These are phyloP conservation scores for Raddia distichophylla DNA, from an alignment of 176 grass and related monocot genomes.

Conservation along the genomic window DNA sequence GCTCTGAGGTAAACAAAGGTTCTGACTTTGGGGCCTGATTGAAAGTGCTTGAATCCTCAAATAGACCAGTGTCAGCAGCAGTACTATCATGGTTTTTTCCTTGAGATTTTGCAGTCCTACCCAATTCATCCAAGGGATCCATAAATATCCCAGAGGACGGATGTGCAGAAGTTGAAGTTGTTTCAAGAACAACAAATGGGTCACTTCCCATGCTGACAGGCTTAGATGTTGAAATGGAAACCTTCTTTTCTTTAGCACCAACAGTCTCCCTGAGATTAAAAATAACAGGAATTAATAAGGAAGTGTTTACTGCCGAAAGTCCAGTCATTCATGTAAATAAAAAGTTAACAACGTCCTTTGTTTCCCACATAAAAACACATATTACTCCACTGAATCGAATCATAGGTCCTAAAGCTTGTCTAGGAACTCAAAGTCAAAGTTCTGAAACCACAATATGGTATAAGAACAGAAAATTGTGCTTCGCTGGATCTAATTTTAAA, in stretches of 20 bases:
- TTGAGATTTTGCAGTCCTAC: constrained; percentile 51
- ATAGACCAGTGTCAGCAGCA: constrained; percentile 45
- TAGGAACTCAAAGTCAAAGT: constrained; percentile 7
- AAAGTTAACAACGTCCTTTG: neutral
- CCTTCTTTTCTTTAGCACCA: constrained; percentile 56
- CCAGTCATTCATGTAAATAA: constrained; percentile 5
- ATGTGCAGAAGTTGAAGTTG: constrained; percentile 56
- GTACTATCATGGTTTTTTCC: constrained; percentile 42
- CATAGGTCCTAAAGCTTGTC: constrained; percentile 4
- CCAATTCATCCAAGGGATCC: constrained; percentile 64
- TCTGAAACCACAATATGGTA: constrained; percentile 1
- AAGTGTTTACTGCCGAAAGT: neutral
- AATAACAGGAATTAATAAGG: neutral
- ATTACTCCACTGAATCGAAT: constrained; percentile 5
- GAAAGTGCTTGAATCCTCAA: constrained; percentile 60
- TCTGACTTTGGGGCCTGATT: constrained; percentile 55
- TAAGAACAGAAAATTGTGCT: neutral
- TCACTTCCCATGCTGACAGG: constrained; percentile 52
- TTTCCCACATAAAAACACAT: neutral
- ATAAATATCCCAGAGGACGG: constrained; percentile 56
- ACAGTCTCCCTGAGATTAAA: constrained; percentile 59
- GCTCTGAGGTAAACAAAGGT: constrained; percentile 55
- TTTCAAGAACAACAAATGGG: constrained; percentile 86
- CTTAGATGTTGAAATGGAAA: constrained; percentile 54
- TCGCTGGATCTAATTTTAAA: neutral